Evolutionary conservation across 345 rosid genomes (phyloP), one percentile per base, ranked within the genome.

Genomic region (Ailanthus altissimus): DNA sequence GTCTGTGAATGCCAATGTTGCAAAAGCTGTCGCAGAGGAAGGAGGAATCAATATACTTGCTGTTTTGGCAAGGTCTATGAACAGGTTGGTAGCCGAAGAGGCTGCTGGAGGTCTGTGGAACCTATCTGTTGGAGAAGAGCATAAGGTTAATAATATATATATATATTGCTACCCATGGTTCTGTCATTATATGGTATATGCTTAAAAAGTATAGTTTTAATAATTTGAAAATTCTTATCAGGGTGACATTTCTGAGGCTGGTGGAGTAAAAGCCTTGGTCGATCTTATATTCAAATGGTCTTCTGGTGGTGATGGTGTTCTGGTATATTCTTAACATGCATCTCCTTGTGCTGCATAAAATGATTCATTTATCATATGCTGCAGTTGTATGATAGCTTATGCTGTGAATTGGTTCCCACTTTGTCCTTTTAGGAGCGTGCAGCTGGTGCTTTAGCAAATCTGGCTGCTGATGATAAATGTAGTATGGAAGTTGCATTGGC

Each of bases 101-200:
- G 97, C 97, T 71, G 95, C 97, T 51, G 97, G 95, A 74, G 97
- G 95, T 67, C 81, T 93, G 60, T 91, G 95, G 97, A 93, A 93
- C 81, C 94, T 93, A 68, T 93, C 97, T 43, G 97, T 91, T 8
- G 97, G 95, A 83, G 97, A 93, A 83, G 97, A 91, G 73, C 97
- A 93, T 81, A 91, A 93, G 92, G 97, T 88, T 84, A 67, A 28
- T 21, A 32, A 32, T 32, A 32, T 32, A 32, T 32, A 32, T 32
- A 32, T 50, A 21, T 70, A 38, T 47, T 49, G 47, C 23, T 40
- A 64, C 43, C 45, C 25, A 23, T 61, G 45, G 23, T 16, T 45
- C 51, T n/a, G 58, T 59, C 26, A 40, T 57, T 40, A 18, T 6
- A 18, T 73, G 72, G 66, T 25, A 36, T 51, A 42, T 53, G 14